Evolutionary conservation across 1,284 basidiomycete species (phyloP).

Genomic region (Marasmius fiardii): DNA sequence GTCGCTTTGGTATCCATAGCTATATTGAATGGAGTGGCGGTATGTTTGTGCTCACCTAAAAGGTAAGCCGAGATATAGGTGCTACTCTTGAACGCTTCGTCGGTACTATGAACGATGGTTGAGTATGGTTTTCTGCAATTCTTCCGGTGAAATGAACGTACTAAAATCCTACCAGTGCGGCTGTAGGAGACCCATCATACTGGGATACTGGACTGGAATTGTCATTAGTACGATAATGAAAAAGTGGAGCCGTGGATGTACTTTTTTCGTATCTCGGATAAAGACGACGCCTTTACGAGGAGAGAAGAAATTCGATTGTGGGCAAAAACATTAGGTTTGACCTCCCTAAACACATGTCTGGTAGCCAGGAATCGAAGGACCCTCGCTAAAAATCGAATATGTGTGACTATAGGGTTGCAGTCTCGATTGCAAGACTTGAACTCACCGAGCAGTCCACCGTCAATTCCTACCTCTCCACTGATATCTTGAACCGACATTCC

Average conservation of each 20-base stretch:
- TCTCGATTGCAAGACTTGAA: background rate
- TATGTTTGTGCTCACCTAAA: background rate
- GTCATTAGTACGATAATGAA: too few relatives aligned
- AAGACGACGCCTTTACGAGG: conserved; percentile 16
- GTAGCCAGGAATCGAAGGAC: conserved; percentile 8
- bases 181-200: conserved; percentile 7
- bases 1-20: background rate
- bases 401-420: background rate
- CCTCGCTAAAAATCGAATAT: too few relatives aligned
- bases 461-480: conserved; percentile 1
- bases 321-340: conserved; percentile 23
- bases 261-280: conserved; percentile 10
- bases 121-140: background rate
- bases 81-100: conserved; percentile 2
- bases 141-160: background rate
- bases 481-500: conserved; percentile 11
- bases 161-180: conserved; percentile 3
- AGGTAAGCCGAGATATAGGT: background rate
- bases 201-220: conserved; percentile 4
- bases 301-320: conserved; percentile 18
- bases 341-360: conserved; percentile 25
- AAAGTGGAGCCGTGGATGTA: conserved; percentile 3
- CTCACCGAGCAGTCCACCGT: conserved; percentile 7
- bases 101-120: background rate
- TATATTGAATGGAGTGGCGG: background rate